Evolutionary conservation across 768 basidiomycete species (phyloP).

Genomic region (Termitomyces titanicus): DNA sequence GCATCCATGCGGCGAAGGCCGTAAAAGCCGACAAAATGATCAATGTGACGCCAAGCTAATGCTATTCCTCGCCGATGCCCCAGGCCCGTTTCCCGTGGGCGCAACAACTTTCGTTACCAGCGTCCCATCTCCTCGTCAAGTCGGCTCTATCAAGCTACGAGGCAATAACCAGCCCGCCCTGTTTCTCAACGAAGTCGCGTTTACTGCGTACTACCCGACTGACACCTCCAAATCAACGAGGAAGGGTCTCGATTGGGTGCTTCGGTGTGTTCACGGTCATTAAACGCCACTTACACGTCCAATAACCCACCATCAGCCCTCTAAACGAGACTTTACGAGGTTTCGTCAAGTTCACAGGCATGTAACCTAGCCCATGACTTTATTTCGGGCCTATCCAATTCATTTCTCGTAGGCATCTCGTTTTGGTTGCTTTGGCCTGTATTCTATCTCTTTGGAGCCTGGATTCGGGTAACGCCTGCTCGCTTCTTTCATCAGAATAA

Average conservation of each 20-base stretch:
- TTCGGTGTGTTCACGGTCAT: slow-evolving; percentile 37
- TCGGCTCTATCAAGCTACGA: slow-evolving; percentile 41
- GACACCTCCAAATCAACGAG: slow-evolving; percentile 25
- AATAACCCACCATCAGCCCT: slow-evolving; percentile 30
- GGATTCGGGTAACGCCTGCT: slow-evolving; percentile 37
- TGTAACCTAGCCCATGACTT: not conserved
- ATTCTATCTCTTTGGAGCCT: slow-evolving; percentile 45
- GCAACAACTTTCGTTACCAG: slow-evolving; percentile 53
- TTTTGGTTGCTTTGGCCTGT: slow-evolving; percentile 46
- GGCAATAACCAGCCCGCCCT: slow-evolving; percentile 38
- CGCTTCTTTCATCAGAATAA: not conserved
- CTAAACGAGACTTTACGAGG: slow-evolving; percentile 43
- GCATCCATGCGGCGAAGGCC: no score
- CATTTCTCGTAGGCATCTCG: slow-evolving; percentile 25
- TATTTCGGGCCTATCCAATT: not conserved
- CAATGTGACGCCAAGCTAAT: slow-evolving; percentile 18
- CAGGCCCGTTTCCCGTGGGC: slow-evolving; percentile 56
- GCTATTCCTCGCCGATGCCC: slow-evolving; percentile 40
- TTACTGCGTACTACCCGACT: slow-evolving; percentile 65
- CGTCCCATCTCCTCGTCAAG: slow-evolving; percentile 30
- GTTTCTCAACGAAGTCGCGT: slow-evolving; percentile 56
- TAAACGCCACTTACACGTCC: not conserved
- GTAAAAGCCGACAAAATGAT: no score
- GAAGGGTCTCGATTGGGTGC: slow-evolving; percentile 53
- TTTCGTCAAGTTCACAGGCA: slow-evolving; percentile 47